Conservation (phyloP, 2,329 filamentous ascomycete genomes). For the Aureobasidium sp. region DNA sequence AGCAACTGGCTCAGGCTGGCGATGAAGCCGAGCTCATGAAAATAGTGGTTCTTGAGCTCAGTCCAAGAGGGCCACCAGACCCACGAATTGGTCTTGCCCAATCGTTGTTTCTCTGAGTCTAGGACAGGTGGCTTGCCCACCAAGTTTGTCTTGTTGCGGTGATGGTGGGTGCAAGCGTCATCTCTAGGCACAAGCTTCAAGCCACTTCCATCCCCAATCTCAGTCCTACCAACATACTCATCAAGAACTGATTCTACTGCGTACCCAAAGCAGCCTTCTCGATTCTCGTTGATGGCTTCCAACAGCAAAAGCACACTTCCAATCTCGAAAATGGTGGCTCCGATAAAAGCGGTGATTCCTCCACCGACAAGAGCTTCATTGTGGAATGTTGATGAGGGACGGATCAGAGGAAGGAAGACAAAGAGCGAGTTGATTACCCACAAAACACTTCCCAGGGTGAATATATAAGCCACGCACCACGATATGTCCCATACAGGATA, state of each 20-base stretch:
- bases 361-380: conserved; percentile 47
- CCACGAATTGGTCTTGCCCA: conserved; percentile 32
- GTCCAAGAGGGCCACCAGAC: conserved; percentile 51
- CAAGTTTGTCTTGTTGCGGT: conserved; percentile 27
- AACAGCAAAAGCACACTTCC: conserved; percentile 56
- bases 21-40: conserved; percentile 55
- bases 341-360: conserved; percentile 58
- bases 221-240: conserved; percentile 5
- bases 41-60: conserved; percentile 52
- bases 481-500: conserved; percentile 52
- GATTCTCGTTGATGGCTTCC: conserved; percentile 61
- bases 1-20: conserved; percentile 50
- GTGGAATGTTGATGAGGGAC: conserved; percentile 46
- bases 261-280: conserved; percentile 60
- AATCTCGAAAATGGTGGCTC: conserved; percentile 58
- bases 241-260: conserved; percentile 43
- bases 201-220: not conserved
- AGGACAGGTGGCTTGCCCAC: conserved; percentile 19
- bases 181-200: conserved; percentile 11
- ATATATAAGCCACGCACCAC: conserved; percentile 46
- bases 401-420: conserved; percentile 50
- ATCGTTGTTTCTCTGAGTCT: not conserved
- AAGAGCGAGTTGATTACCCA: conserved; percentile 53
- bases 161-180: conserved; percentile 29
- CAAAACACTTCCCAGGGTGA: conserved; percentile 43